Evolutionary conservation across 2,329 filamentous ascomycete genomes (phyloP).

Genomic region (Cladobotryum mycophilum): DNA sequence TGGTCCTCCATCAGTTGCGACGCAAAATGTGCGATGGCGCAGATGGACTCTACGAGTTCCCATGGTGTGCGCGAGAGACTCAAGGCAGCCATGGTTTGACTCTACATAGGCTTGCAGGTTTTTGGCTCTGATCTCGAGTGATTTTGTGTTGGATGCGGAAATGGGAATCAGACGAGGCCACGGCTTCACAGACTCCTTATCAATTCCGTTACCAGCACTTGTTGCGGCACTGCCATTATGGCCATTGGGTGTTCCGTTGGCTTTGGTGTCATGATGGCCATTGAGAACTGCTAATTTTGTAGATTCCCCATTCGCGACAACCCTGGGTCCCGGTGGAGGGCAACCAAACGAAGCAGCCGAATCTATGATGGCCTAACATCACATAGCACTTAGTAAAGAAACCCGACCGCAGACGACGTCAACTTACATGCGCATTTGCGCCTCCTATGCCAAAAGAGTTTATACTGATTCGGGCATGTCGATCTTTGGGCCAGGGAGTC

Average conservation of each 20-base stretch:
- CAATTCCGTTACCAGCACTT: no score
- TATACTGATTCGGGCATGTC: constrained; percentile 19
- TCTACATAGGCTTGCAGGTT: not conserved
- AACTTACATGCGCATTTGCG: constrained; percentile 27
- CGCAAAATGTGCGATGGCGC: no score
- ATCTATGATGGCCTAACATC: not conserved
- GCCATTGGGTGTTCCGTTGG: not conserved
- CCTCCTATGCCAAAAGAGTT: constrained; percentile 33
- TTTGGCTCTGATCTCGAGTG: not conserved
- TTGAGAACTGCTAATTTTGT: not conserved
- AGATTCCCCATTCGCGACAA: constrained; percentile 15
- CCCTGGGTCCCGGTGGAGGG: not conserved
- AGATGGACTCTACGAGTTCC: no score
- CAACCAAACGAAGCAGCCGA: not conserved
- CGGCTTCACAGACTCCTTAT: no score
- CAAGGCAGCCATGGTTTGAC: not conserved
- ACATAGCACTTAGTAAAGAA: not conserved
- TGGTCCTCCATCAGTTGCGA: no score
- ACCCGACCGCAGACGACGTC: not conserved
- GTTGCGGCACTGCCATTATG: not conserved
- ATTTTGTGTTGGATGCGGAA: not conserved
- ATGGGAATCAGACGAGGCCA: not conserved
- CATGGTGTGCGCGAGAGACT: not conserved
- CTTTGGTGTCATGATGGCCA: no score
- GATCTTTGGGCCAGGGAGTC: constrained; percentile 29